A percentile compares a stretch with the other conserved stretches of the same genome.
phyloP scores from a whole-genome alignment of 139 green algal species.

The Desmodesmus armatus region DNA sequence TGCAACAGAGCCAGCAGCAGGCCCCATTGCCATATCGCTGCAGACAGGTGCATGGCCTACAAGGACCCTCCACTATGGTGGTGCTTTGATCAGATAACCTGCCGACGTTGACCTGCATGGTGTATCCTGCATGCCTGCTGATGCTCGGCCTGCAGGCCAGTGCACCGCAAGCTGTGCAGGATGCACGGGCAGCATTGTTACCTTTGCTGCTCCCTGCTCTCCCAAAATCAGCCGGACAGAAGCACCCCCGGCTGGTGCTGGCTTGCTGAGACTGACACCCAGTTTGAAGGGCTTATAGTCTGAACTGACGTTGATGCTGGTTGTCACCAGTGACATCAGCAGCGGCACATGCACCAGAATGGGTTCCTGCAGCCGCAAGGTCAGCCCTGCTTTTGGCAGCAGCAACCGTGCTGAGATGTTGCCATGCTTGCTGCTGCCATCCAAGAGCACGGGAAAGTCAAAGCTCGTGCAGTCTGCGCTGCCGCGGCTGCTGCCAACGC shows the following conservation, averaged over 20 bases:
- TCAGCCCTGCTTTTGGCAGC: neutral
- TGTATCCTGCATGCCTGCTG: too few relatives aligned
- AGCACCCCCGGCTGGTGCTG: constrained; percentile 1
- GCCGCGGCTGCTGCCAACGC: neutral
- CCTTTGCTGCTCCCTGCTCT: neutral
- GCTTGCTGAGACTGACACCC: neutral
- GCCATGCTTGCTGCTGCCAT: constrained; percentile 1
- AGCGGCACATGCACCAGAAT: neutral
- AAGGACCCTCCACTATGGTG: too few relatives aligned
- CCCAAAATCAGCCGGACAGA: constrained; percentile 23
- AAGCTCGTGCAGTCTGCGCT: constrained; percentile 10
- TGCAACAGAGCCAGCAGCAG: neutral
- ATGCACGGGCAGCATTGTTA: neutral
- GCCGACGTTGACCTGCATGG: too few relatives aligned
- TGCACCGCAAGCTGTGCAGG: too few relatives aligned
- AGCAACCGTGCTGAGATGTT: constrained; percentile 7
- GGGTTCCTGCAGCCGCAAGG: neutral
- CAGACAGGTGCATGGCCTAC: too few relatives aligned
- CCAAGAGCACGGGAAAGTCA: neutral
- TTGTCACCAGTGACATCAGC: constrained; percentile 10
- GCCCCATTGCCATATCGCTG: too few relatives aligned
- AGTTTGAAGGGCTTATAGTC: constrained; percentile 1
- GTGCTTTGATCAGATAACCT: too few relatives aligned
- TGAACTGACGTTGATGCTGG: neutral
- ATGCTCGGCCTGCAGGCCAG: neutral